Evolutionary conservation across 1,284 basidiomycete species (phyloP).

Genomic region (Pseudozyma tsukubaensis): DNA sequence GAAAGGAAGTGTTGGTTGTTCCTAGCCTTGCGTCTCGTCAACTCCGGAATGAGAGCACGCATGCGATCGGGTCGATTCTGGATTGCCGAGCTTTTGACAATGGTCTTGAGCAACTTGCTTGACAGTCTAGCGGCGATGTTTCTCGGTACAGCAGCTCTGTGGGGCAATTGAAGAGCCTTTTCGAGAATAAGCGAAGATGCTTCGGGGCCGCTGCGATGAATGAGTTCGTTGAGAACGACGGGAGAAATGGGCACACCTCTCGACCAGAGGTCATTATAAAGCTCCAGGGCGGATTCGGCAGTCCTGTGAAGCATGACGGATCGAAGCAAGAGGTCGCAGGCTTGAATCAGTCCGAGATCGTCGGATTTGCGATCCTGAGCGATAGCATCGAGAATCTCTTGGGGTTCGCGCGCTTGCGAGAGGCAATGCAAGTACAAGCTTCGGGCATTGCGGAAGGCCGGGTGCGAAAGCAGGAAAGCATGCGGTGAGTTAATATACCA

Average conservation of each 20-base stretch:
- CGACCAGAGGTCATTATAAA: constrained; percentile 42
- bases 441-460: constrained; percentile 16
- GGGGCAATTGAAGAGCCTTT: too few species aligned
- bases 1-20: constrained; percentile 11
- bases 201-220: constrained; percentile 7
- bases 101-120: constrained; percentile 6
- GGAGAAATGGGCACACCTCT: constrained; percentile 19
- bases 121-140: constrained; percentile 3
- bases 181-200: constrained; percentile 20
- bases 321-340: constrained; percentile 28
- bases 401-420: constrained; percentile 13
- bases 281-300: constrained; percentile 18
- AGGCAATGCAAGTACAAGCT: constrained; percentile 19
- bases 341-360: constrained; percentile 17
- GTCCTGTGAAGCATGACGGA: constrained; percentile 12
- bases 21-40: constrained; percentile 6
- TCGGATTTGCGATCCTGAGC: constrained; percentile 13
- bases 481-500: constrained; percentile 38
- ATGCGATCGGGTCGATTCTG: constrained; percentile 28
- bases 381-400: constrained; percentile 13
- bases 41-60: constrained; percentile 2
- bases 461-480: constrained; percentile 30
- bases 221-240: constrained; percentile 8
- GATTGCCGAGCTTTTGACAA: constrained; percentile 28
- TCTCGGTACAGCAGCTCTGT: constrained; percentile 20